These are phyloP conservation scores for Kluyveromyces dobzhanskii DNA, from an alignment of 805 yeast genomes.

Conservation along the genomic window DNA sequence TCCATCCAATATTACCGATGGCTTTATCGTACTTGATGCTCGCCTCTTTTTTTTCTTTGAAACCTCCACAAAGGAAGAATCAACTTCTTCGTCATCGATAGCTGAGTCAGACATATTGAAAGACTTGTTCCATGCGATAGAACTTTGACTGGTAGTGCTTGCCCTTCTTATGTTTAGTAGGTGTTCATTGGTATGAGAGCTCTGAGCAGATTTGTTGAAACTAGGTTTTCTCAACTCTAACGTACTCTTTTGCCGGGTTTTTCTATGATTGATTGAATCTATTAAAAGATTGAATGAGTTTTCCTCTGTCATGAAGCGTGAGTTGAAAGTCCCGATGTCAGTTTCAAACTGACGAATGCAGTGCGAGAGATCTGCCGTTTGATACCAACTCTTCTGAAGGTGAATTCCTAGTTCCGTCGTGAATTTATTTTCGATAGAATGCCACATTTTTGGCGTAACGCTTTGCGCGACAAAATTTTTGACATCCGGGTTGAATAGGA, in stretches of 20 bases:
- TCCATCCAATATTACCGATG: background rate
- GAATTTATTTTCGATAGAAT: conserved; percentile 13
- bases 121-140: background rate
- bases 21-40: background rate
- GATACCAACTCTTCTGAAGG: conserved; percentile 24
- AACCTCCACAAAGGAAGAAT: conserved; percentile 30
- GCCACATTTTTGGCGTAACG: conserved; percentile 19
- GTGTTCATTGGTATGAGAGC: conserved; percentile 1
- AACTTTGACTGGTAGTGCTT: background rate
- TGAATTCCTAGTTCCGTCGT: conserved; percentile 5
- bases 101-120: conserved; percentile 16
- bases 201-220: background rate
- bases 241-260: conserved; percentile 8
- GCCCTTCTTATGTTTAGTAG: conserved; percentile 8
- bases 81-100: conserved; percentile 20
- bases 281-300: conserved; percentile 31
- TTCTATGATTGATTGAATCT: conserved; percentile 21
- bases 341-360: conserved; percentile 30
- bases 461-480: conserved; percentile 27
- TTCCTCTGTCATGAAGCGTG: conserved; percentile 31
- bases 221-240: conserved; percentile 2
- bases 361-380: conserved; percentile 16
- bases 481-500: conserved; percentile 45
- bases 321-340: conserved; percentile 33
- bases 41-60: conserved; percentile 15